Base-by-base conservation (phyloP, 305 asterid genomes). In the Fraxinus sp. region DNA sequence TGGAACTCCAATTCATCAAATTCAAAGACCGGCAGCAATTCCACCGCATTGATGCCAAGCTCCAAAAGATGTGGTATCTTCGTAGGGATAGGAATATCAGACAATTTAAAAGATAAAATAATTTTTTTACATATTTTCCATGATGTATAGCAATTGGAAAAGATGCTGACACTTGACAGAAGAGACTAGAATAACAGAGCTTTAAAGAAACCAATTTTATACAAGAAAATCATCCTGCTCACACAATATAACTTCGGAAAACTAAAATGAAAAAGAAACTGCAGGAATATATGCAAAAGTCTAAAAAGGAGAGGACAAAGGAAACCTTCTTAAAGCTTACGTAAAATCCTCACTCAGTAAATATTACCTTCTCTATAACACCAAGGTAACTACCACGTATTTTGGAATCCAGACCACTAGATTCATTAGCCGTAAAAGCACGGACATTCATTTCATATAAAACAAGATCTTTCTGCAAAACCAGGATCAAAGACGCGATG, bases 381-480 rank as follows among this genome's bases (percentile, higher is more conserved):
- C 98, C 99, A 82, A 90, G 97, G 89, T 94, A 96, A 92, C 98
- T 96, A 68, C 98, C 99, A 83, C 96, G 89, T 79, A 91, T 84
- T 26, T 87, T 86, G 77, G 93, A 84, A 84, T 91, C 97, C 86
- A 96, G 83, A 59, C 86, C 94, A 92, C 99, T 94, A 77, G 98
- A 91, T 85, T 91, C 90, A 88, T 94, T 98, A 77, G 98, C 97
- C 28, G 99, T 94, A 84, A 94, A 93, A 62, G 91, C 98, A 59
- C 98, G 97, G 79, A 94, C 97, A 85, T 94, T 96, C 98, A 96
- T 96, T 93, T 96, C 99, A 81, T 96, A 94, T 86, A 96, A 84
- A 78, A 94, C 97, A 86, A 96, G 97, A 86, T 96, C 94, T 71
- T 93, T 91, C 99, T 94, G 94, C 92, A 90, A 78, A 85, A 84